Evolutionary conservation across 495 filamentous ascomycete species (phyloP).

Genomic region (Hypoxylon cercidicola): DNA sequence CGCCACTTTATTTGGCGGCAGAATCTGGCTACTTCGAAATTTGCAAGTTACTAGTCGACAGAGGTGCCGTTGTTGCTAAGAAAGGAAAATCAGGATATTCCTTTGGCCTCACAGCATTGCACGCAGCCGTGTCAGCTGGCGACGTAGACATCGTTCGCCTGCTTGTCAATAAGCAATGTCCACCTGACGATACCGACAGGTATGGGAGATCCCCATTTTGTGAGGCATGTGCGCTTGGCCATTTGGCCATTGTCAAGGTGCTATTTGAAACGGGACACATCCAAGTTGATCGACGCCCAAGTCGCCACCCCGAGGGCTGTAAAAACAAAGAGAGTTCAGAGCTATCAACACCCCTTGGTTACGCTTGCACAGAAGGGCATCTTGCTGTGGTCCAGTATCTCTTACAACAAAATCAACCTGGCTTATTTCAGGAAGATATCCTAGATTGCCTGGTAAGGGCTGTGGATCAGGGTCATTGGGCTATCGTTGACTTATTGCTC

Average conservation of each 20-base stretch:
- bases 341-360: neutral
- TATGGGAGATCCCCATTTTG: neutral
- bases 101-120: too few species aligned
- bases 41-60: neutral
- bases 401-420: neutral
- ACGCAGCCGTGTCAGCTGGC: neutral
- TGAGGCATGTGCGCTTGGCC: slow-evolving; percentile 1
- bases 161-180: neutral
- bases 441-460: neutral
- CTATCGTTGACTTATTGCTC: neutral
- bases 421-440: neutral
- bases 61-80: too few species aligned
- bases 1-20: neutral
- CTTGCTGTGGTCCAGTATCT: slow-evolving; percentile 1
- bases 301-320: neutral
- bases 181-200: neutral
- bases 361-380: slow-evolving; percentile 2
- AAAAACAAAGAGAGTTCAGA: neutral
- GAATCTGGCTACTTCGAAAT: neutral
- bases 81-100: too few species aligned
- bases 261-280: neutral
- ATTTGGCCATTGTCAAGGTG: slow-evolving; percentile 2
- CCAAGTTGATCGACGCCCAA: neutral
- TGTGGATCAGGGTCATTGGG: neutral
- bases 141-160: slow-evolving; percentile 1